These are phyloP conservation scores for Davidsoniella eucalypti DNA, from an alignment of 2,329 filamentous ascomycete species.

Conservation along the genomic window DNA sequence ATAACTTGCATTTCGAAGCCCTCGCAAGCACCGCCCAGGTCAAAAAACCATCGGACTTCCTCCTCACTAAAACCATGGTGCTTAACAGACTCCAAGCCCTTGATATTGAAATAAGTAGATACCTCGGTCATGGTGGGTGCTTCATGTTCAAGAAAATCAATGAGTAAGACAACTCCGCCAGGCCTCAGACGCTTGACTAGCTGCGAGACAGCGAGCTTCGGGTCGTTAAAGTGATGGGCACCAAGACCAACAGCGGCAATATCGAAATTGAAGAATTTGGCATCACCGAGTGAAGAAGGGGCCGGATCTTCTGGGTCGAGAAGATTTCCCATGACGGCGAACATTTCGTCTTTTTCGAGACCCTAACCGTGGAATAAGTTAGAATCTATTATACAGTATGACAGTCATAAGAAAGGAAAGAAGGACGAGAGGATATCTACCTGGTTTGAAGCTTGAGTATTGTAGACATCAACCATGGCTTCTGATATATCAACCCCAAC, in stretches of 20 bases:
- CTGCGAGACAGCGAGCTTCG: conserved; percentile 38
- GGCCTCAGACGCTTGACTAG: conserved; percentile 45
- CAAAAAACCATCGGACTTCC: conserved; percentile 43
- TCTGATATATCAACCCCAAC: conserved; percentile 55
- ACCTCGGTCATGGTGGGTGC: conserved; percentile 17
- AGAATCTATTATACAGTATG: neutral
- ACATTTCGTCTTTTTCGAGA: conserved; percentile 34
- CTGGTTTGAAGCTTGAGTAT: conserved; percentile 39
- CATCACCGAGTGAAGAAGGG: conserved; percentile 38
- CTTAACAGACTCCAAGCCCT: conserved; percentile 25
- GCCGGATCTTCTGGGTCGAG: conserved; percentile 27
- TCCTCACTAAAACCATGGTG: conserved; percentile 50
- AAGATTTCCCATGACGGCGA: conserved; percentile 42
- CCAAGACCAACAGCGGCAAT: conserved; percentile 44
- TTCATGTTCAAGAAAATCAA: conserved; percentile 48
- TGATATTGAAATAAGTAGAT: conserved; percentile 15
- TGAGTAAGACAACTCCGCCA: conserved; percentile 50
- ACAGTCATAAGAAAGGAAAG: neutral
- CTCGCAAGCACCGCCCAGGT: conserved; percentile 39
- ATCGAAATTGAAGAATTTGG: conserved; percentile 55
- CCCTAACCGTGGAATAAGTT: conserved; percentile 22
- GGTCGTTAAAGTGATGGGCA: conserved; percentile 53
- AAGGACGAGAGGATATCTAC: conserved; percentile 18
- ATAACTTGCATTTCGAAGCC: conserved; percentile 42
- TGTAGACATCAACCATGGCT: conserved; percentile 54